Percentiles rank a stretch among this genome's conserved stretches.
phyloP scores from a whole-genome alignment of 176 grass and related monocot species.

The Saccharum spontaneum region DNA sequence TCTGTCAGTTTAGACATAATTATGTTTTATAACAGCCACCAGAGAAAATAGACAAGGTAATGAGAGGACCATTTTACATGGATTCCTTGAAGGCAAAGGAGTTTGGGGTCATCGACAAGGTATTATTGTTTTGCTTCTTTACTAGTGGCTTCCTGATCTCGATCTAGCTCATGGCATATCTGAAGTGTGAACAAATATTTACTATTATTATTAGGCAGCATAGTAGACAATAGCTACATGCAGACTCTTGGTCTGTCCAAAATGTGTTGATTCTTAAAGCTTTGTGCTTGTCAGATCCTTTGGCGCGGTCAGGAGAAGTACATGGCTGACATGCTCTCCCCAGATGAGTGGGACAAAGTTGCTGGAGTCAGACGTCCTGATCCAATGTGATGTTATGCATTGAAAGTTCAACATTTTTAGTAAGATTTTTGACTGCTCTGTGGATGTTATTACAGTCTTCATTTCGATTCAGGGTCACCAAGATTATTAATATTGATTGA shows the following conservation, averaged over 20 bases:
- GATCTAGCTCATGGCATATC: constrained; percentile 23
- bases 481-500: background rate
- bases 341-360: constrained; percentile 64
- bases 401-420: constrained; percentile 27
- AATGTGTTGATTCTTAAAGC: background rate
- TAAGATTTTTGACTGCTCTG: constrained; percentile 26
- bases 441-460: background rate
- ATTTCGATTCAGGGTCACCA: background rate
- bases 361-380: constrained; percentile 53
- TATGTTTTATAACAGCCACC: constrained; percentile 51
- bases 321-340: constrained; percentile 73
- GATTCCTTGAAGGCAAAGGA: constrained; percentile 78
- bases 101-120: constrained; percentile 97
- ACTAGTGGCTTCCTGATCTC: background rate
- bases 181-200: background rate
- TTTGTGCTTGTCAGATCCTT: constrained; percentile 61
- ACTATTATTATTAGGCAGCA: background rate
- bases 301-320: constrained; percentile 74
- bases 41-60: constrained; percentile 73
- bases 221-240: background rate
- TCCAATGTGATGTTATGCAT: constrained; percentile 43
- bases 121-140: constrained; percentile 42
- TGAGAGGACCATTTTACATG: constrained; percentile 80
- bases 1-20: constrained; percentile 27
- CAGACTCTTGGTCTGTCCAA: background rate